Percentiles rank a stretch among this genome's conserved stretches.
Evolutionary conservation across 2,329 filamentous ascomycete species (phyloP).

Genomic region (Ophiostoma australiae): DNA sequence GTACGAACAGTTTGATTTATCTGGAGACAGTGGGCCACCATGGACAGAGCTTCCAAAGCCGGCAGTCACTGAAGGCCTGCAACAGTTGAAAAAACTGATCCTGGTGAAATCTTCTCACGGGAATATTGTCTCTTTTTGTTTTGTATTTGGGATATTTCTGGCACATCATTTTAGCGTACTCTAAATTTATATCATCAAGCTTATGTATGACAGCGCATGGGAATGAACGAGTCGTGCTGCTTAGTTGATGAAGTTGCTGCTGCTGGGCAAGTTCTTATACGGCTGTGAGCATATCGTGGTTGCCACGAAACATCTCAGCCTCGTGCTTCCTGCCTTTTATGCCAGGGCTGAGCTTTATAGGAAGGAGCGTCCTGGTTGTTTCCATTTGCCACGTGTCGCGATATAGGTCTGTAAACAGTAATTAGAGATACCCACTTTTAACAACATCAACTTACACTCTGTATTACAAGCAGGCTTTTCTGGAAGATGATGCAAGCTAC

Average conservation of each 20-base stretch:
- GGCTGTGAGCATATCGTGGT: neutral
- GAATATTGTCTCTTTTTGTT: neutral
- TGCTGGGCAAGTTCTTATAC: neutral
- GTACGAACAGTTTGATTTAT: conserved; percentile 9
- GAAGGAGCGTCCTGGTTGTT: neutral
- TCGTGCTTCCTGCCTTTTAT: neutral
- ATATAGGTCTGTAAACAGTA: neutral
- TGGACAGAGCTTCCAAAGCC: neutral
- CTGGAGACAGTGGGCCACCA: neutral
- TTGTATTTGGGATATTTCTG: conserved; percentile 1
- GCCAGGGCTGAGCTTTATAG: neutral
- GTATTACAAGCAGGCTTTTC: neutral
- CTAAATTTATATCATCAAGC: neutral
- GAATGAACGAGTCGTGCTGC: neutral
- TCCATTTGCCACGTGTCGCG: conserved; percentile 9
- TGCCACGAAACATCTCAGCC: neutral
- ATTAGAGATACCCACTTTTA: neutral
- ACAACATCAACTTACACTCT: neutral
- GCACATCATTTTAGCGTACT: neutral
- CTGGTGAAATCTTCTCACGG: neutral
- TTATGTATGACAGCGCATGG: neutral
- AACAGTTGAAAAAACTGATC: neutral
- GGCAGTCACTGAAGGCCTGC: neutral
- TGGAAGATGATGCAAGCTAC: neutral
- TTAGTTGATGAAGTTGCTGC: neutral